These are phyloP conservation scores for Coniochaeta hoffmannii DNA, from an alignment of 2,329 filamentous ascomycete species.

Conservation along the genomic window DNA sequence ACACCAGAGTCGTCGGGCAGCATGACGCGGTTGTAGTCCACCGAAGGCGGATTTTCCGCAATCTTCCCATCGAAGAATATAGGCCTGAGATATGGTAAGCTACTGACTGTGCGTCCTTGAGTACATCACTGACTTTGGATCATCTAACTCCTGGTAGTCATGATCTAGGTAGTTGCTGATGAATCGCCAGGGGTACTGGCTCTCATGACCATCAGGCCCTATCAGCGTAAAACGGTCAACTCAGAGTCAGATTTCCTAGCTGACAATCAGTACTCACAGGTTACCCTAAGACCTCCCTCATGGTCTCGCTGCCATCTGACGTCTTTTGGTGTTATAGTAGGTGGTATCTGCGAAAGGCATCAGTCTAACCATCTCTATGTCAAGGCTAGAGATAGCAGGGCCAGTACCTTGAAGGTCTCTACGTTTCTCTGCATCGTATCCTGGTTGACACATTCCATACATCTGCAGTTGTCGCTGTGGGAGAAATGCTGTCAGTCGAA, in stretches of 20 bases:
- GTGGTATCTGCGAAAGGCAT: constrained; percentile 32
- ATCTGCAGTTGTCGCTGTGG: constrained; percentile 69
- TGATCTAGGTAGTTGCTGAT: constrained; percentile 38
- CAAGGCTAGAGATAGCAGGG: neutral
- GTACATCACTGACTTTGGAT: constrained; percentile 16
- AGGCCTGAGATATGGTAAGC: constrained; percentile 7
- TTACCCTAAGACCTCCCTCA: constrained; percentile 17
- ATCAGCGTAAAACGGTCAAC: constrained; percentile 1
- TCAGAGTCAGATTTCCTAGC: no score
- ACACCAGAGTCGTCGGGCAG: constrained; percentile 39
- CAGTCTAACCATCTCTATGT: neutral
- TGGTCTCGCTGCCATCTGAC: constrained; percentile 15
- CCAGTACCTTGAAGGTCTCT: constrained; percentile 57
- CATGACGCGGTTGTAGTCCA: constrained; percentile 57
- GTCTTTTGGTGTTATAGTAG: constrained; percentile 28
- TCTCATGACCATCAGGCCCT: constrained; percentile 64
- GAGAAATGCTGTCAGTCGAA: neutral
- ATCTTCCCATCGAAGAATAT: constrained; percentile 25
- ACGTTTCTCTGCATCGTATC: constrained; percentile 63
- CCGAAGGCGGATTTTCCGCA: constrained; percentile 43
- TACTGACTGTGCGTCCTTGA: neutral
- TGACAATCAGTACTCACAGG: constrained; percentile 35
- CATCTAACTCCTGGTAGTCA: constrained; percentile 25
- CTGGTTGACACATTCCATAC: constrained; percentile 56
- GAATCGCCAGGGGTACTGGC: constrained; percentile 59